Evolutionary conservation across 495 filamentous ascomycete genomes (phyloP), one percentile per base, ranked within the genome.

Genomic region (Neurospora terricola): DNA sequence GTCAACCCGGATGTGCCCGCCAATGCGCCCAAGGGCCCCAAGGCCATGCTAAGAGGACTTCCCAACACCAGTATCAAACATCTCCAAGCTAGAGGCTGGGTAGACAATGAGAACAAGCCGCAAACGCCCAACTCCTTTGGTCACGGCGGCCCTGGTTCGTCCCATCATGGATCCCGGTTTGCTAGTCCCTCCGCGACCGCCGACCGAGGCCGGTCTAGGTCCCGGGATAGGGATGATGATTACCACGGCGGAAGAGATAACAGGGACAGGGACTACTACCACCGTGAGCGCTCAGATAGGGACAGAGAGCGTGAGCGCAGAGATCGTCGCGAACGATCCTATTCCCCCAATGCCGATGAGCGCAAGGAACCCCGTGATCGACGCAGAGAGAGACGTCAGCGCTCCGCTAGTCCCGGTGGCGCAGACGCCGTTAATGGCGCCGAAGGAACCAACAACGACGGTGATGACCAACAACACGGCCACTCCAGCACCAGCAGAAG

Each of bases 41-140:
- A 96, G 81, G 96, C 96, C 21, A 94, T 98, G 90, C 85, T 96
- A 74, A 89, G 95, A 77, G 94, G 94, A 21, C 86, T 91, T 27
- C 90, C 92, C 70, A 94, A 94, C 81, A 92, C 90, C 62, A 91
- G 90, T 80, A 86, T 89, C 76, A 80, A 80, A 71, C 81, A 84
- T 72, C 79, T 88, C 59, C 84, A 85, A 80, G 85, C 83, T 45
- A 80, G 86, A 73, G 84, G 84, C 72, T 82, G 79, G 76, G 82
- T 85, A 21, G 77, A 79, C 69, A 81, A 83, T 74, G 78, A 81
- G 70, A 79, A 80, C 66, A 80, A 78, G 73, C 76, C 78, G 21
- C 76, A 78, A 34, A 83, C 80, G 71, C 78, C 80, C 30, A 80
- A 77, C 59, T 62, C 54, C 14, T 62, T 62, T 34, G 54, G 54